Evolutionary conservation across 768 basidiomycete genomes (phyloP).

Genomic region (Gyrodon lividus): DNA sequence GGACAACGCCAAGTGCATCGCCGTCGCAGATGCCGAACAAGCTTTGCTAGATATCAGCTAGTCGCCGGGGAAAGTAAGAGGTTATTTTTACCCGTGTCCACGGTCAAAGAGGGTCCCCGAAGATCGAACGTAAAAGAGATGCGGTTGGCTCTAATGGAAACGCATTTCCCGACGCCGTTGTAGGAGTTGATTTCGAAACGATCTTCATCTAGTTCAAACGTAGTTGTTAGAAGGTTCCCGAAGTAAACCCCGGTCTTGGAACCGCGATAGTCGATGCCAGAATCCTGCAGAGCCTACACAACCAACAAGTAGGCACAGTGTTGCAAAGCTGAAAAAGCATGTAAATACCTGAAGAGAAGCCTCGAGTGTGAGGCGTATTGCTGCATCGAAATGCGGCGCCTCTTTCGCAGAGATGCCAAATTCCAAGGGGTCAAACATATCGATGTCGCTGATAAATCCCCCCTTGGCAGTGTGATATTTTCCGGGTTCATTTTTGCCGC

Average conservation of each 20-base stretch:
- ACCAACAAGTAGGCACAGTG: not conserved
- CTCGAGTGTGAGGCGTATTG: constrained; percentile 20
- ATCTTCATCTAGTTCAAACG: constrained; percentile 12
- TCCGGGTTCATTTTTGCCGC: constrained; percentile 11
- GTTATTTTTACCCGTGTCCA: constrained; percentile 26
- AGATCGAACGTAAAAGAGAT: constrained; percentile 25
- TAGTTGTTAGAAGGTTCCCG: constrained; percentile 16
- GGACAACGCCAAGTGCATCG: constrained; percentile 43
- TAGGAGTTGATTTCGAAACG: constrained; percentile 13
- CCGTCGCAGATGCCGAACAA: constrained; percentile 41
- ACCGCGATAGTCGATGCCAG: constrained; percentile 41
- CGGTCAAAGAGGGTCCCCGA: constrained; percentile 44
- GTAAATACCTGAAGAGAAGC: constrained; percentile 8
- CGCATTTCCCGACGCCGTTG: constrained; percentile 12
- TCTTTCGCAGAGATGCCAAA: constrained; percentile 24
- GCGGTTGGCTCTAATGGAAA: constrained; percentile 15
- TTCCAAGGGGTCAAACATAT: constrained; percentile 22
- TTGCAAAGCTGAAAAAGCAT: not conserved
- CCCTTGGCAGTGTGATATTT: constrained; percentile 11
- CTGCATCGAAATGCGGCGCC: constrained; percentile 16
- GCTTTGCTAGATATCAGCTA: constrained; percentile 17
- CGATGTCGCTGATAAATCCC: constrained; percentile 16
- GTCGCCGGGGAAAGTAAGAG: no score
- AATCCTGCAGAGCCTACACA: constrained; percentile 34
- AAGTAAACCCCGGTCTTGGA: constrained; percentile 37